Evolutionary conservation across 169 alveolate genomes (phyloP).

Genomic region (Eimeria nieschulzi): DNA sequence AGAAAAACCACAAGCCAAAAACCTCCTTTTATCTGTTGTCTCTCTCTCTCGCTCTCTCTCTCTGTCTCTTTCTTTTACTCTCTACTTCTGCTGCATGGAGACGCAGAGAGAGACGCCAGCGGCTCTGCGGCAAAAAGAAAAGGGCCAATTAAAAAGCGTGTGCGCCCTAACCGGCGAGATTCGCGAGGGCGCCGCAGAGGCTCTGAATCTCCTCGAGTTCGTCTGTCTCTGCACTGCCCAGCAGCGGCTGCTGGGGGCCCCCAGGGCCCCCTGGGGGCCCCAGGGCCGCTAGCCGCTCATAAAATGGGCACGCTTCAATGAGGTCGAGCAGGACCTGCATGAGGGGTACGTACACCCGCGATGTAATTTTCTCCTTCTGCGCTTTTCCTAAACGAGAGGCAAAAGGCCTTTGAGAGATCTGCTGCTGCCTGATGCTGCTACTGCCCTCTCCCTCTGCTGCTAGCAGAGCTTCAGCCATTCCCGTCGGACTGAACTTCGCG

Average conservation of each 20-base stretch:
- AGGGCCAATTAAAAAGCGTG: neutral
- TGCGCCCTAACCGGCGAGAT: neutral
- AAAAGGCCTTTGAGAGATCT: neutral
- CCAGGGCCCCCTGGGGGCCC: constrained; percentile 29
- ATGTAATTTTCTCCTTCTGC: constrained; percentile 9
- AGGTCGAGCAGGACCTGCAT: constrained; percentile 62
- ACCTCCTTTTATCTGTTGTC: no score
- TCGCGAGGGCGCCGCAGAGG: neutral
- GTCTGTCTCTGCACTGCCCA: no score
- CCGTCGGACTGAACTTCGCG: constrained; percentile 22
- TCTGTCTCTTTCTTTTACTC: neutral
- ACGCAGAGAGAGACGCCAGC: neutral
- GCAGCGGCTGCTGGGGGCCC: neutral
- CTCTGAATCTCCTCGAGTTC: neutral
- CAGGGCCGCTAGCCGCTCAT: constrained; percentile 2
- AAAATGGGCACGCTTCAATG: constrained; percentile 26
- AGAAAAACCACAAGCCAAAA: no score
- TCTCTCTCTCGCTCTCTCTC: no score
- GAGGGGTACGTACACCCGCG: constrained; percentile 31
- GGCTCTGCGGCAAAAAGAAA: neutral
- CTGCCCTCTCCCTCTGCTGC: neutral
- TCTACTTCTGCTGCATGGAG: neutral
- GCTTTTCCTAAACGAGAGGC: neutral
- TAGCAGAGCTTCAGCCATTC: constrained; percentile 53
- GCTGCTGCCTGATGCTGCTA: constrained; percentile 26